Evolutionary conservation across 805 yeast species (phyloP), one percentile per base, ranked within the genome.

Genomic region (Hanseniaspora meyeri): DNA sequence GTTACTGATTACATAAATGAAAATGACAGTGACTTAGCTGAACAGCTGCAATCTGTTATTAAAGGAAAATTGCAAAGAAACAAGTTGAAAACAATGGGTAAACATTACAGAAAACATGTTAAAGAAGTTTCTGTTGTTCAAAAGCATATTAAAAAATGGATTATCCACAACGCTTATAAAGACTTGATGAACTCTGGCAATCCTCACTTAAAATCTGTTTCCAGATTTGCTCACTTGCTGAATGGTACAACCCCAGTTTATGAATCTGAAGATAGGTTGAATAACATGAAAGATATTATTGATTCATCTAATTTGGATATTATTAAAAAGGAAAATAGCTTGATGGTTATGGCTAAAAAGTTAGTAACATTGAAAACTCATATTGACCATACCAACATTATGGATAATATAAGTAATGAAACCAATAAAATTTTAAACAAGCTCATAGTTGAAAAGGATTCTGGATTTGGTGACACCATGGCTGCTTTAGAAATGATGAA

Each of bases 141-240:
- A 70, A 82, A 88, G 50, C 73, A 74, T 40, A 76, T 91, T 57
- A 77, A 89, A 57, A 82, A 88, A 36, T 74, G 76, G 61, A 77
- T 80, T 55, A 83, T 84, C 58, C 83, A 83, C 12, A 75, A 73
- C 37, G 93, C 95, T 1, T 93, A 87, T 68, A 78, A 77, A 58
- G 78, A 86, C 2, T 72, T 93, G 57, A 78, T 87, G 50, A 76
- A 78, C 10, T 81, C 78, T 66, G 77, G 76, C 40, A 83, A 85
- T 63, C 97, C 97, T 0, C 85, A 95, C 0, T 69, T 93, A 50
- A 70, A 82, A 36, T 85, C 87, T 0, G 82, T 93, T 27, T 78
- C 81, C 62, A 82, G 80, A 57, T 93, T 89, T 68, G 85, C 90
- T 2, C 79, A 80, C 61, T 69, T 93, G 43, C 69, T 93, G 47